Evolutionary conservation across 306 rosid species (phyloP).

Genomic region (Albizia julibrissin): DNA sequence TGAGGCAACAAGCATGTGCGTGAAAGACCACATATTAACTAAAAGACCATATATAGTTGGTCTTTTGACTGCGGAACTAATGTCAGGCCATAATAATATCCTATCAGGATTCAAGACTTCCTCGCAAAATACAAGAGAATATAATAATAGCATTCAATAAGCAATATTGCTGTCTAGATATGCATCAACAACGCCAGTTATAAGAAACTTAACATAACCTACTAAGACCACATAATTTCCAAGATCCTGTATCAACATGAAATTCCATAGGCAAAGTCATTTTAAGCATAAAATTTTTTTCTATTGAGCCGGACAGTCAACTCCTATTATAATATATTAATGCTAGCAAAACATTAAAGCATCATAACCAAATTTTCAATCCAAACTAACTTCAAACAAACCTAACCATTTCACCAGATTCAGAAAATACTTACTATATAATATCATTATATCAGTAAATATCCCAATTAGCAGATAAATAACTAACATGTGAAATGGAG

Average conservation of each 20-base stretch:
- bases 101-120: background rate
- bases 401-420: background rate
- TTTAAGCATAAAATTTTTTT: background rate
- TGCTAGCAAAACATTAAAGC: background rate
- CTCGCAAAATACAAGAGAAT: background rate
- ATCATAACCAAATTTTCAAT: background rate
- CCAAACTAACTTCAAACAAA: background rate
- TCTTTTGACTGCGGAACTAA: background rate
- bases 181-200: background rate
- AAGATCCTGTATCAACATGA: background rate
- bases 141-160: conserved; percentile 1
- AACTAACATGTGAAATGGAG: background rate
- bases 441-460: background rate
- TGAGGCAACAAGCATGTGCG: background rate
- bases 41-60: background rate
- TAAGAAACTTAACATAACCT: background rate
- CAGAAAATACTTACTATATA: background rate
- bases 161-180: background rate
- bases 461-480: background rate
- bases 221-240: background rate
- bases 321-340: background rate
- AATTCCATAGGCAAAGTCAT: background rate
- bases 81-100: background rate
- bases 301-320: background rate
- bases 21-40: background rate